A percentile compares a stretch with the other conserved stretches of the same genome.
These are phyloP conservation scores for Plasmodium gonderi DNA, from an alignment of 169 alveolate species.

Conservation along the genomic window DNA sequence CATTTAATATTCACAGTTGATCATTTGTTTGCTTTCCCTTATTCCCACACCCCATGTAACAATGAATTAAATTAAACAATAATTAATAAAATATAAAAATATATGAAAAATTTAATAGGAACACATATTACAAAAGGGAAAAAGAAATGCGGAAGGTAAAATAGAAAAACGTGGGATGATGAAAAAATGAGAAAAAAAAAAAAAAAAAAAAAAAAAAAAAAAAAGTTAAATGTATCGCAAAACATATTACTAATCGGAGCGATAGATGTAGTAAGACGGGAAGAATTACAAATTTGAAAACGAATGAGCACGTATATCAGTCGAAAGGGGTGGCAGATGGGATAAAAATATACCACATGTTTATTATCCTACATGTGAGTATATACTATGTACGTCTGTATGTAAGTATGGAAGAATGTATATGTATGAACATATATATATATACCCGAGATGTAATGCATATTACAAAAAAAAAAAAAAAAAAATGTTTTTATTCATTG, in stretches of 20 bases:
- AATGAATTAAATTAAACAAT: conserved; percentile 27
- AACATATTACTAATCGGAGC: too few species aligned
- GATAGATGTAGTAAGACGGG: too few species aligned
- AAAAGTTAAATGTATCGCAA: not conserved
- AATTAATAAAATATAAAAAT: conserved; percentile 64
- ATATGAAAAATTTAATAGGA: conserved; percentile 68
- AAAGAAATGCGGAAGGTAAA: conserved; percentile 7
- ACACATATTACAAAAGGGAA: conserved; percentile 28
- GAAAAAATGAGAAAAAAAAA: not conserved
- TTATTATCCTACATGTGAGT: not conserved
- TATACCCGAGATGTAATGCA: not conserved
- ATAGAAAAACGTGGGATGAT: not conserved
- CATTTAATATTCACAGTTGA: too few species aligned
- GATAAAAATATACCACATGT: not conserved
- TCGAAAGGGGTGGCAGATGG: not conserved
- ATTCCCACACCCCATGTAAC: not conserved
- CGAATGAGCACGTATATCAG: not conserved
- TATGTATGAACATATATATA: not conserved
- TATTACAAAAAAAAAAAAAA: not conserved
- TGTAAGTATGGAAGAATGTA: not conserved
- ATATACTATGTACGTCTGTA: not conserved
- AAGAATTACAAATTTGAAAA: not conserved
- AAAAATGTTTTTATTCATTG: too few species aligned
- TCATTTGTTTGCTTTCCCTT: not conserved
- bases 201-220: conserved; percentile 25